These are phyloP conservation scores for Ulvella scutata DNA, from an alignment of 139 green algal species.

Conservation along the genomic window DNA sequence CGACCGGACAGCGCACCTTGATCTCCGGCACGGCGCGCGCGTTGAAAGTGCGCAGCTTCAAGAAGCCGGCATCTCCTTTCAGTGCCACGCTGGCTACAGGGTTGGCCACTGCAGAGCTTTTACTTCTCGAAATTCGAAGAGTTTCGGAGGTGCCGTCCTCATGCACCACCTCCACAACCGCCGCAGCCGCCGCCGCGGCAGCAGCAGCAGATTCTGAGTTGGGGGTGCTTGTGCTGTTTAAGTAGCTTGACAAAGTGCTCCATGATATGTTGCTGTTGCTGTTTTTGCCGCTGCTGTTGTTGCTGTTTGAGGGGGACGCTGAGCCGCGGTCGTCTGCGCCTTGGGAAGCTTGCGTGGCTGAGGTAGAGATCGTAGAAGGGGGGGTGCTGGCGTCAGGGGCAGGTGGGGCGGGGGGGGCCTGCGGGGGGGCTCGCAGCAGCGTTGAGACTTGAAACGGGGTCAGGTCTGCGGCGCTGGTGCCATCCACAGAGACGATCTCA, in stretches of 20 bases:
- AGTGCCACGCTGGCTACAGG: constrained; percentile 6
- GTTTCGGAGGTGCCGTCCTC: constrained; percentile 12
- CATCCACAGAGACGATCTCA: constrained; percentile 62
- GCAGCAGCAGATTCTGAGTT: no score
- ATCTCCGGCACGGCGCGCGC: constrained; percentile 8
- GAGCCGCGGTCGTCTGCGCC: no score
- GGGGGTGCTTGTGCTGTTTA: no score
- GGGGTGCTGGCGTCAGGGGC: not conserved
- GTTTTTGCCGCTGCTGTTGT: no score
- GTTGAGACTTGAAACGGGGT: constrained; percentile 48
- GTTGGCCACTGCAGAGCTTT: constrained; percentile 21
- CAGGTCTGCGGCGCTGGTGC: constrained; percentile 14
- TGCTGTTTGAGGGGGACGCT: no score
- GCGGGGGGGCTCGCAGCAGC: not conserved
- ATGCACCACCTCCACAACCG: constrained; percentile 22
- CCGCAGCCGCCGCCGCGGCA: not conserved
- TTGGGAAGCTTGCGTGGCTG: no score
- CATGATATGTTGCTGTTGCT: no score
- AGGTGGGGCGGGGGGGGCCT: not conserved
- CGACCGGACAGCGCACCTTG: not conserved
- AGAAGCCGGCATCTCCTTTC: not conserved
- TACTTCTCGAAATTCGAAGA: constrained; percentile 14
- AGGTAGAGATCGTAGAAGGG: not conserved
- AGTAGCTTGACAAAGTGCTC: no score
- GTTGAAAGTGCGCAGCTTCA: not conserved